Conservation (phyloP, 345 rosid genomes). For the Turnera subulata region DNA sequence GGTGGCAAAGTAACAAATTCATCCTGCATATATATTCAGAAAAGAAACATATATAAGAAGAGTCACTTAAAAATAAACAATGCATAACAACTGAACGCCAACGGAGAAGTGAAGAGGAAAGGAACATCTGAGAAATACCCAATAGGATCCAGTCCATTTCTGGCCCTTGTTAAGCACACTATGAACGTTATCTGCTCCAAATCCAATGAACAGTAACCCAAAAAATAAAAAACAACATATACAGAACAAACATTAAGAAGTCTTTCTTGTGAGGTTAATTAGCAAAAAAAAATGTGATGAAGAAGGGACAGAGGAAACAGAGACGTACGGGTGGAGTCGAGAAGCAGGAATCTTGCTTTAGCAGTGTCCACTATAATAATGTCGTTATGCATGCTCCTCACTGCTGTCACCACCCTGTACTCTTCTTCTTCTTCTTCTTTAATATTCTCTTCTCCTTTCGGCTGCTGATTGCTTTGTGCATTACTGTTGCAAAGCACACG, state of each 20-base stretch:
- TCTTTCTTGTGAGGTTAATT: too few species aligned
- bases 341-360: slow-evolving; percentile 60
- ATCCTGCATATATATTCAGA: slow-evolving; percentile 37
- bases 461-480: too few species aligned
- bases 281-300: neutral
- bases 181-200: slow-evolving; percentile 63
- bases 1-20: slow-evolving; percentile 76
- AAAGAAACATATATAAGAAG: neutral
- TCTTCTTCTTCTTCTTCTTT: slow-evolving; percentile 39
- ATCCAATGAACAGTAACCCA: neutral
- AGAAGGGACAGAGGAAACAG: neutral
- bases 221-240: neutral
- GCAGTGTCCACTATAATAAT: slow-evolving; percentile 65
- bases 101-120: neutral
- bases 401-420: slow-evolving; percentile 47
- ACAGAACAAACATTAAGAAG: neutral
- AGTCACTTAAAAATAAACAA: too few species aligned
- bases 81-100: too few species aligned
- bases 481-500: too few species aligned
- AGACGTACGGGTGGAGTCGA: slow-evolving; percentile 62
- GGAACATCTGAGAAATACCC: slow-evolving; percentile 39
- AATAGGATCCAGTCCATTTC: slow-evolving; percentile 71
- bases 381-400: slow-evolving; percentile 61
- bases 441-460: too few species aligned
- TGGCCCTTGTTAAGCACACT: slow-evolving; percentile 61